phyloP scores from a whole-genome alignment of 2,329 filamentous ascomycete genomes.

The Sclerotinia glacialis region DNA sequence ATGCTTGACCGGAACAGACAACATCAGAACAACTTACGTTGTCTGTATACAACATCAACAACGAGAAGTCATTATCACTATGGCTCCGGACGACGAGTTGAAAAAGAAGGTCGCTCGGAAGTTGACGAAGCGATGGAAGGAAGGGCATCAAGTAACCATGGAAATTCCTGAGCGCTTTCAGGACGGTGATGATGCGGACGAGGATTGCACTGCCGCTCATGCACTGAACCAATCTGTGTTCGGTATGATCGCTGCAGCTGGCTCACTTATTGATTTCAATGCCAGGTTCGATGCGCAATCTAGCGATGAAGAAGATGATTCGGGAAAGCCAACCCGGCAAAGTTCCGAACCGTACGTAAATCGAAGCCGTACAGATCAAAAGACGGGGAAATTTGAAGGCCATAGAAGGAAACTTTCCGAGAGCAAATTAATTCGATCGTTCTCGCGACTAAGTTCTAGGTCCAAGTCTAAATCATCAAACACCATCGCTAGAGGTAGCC shows the following conservation, averaged over 20 bases:
- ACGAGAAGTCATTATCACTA: constrained; percentile 21
- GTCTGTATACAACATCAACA: background rate
- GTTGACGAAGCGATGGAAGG: constrained; percentile 44
- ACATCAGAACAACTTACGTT: constrained; percentile 7
- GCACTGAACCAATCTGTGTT: constrained; percentile 91
- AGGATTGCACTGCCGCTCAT: constrained; percentile 59
- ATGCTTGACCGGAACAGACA: background rate
- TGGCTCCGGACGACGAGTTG: constrained; percentile 43
- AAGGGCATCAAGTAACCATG: constrained; percentile 45
- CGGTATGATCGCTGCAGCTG: constrained; percentile 84
- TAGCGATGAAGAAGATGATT: constrained; percentile 62
- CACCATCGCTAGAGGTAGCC: constrained; percentile 30
- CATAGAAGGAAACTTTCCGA: constrained; percentile 63
- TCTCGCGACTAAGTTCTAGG: constrained; percentile 53
- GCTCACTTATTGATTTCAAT: constrained; percentile 78
- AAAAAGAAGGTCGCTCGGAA: constrained; percentile 45
- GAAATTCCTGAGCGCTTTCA: constrained; percentile 57
- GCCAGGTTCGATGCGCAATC: constrained; percentile 75
- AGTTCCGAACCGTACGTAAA: constrained; percentile 31
- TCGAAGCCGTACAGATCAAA: constrained; percentile 39
- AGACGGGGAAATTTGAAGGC: constrained; percentile 40
- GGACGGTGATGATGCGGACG: constrained; percentile 57
- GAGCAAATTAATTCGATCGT: constrained; percentile 61
- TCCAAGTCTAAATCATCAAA: constrained; percentile 42
- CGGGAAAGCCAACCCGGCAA: constrained; percentile 27